Evolutionary conservation across 1,284 basidiomycete genomes (phyloP), one percentile per base, ranked within the genome.

Genomic region (Puccinia triticina): DNA sequence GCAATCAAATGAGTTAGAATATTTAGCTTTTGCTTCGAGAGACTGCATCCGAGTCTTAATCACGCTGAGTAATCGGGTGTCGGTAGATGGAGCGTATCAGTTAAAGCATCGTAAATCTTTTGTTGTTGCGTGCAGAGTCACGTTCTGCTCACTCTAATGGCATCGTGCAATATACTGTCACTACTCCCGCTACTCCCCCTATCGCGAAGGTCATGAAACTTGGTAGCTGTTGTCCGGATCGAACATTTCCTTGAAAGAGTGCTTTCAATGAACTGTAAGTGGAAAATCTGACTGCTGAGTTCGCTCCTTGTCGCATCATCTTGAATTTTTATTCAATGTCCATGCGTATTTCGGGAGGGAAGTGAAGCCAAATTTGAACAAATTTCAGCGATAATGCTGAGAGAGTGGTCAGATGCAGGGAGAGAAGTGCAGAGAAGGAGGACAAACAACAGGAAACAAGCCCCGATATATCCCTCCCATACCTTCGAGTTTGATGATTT

Each of bases 11-110:
- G 95, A 93, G 86, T 96, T 97, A 59, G 91, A 90, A 87, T 98
- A 99, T 84, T 94, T 91, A 61, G 90, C 88, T 26, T 91, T 90
- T 1, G 95, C 96, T 84, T 92, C 90, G 43, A 98, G 90, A 0
- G 94, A 92, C 87, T 99, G 96, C 96, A 99, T 98, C 61, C 96
- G 91, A 16, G 96, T 98, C 88, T 98, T 98, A 88, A 98, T 91
- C 26, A 98, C 95, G 86, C 94, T 96, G 50, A 29, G 14, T 55
- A 37, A 2, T 3, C 18, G 40, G 7, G 50, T 48, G 4, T 85
- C 16, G 32, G 8, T 4, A 32, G 29, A 57, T 16, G 53, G 7
- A 84, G 18, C 82, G 84, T 43, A 82, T 82, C 64, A 83, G 37
- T 8, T 40, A n/a, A 8, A 43, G 8, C 66, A 16, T 57, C 12